Evolutionary conservation across 2,329 filamentous ascomycete genomes (phyloP).

Genomic region (Thelonectria discophora): DNA sequence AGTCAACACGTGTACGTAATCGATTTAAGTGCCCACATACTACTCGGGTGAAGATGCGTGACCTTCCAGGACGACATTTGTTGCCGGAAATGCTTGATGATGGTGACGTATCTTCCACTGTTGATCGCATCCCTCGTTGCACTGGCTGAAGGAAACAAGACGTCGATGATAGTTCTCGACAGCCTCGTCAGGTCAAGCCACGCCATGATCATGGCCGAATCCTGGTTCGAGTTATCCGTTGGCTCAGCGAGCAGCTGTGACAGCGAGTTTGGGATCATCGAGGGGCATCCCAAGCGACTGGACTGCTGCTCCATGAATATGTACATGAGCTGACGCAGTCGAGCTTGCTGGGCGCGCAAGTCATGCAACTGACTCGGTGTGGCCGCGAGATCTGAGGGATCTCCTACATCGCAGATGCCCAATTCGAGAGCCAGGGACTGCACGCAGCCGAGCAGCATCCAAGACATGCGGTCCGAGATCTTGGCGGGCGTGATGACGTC

Average conservation of each 20-base stretch:
- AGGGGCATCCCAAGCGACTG: conserved; percentile 23
- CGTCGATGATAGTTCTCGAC: conserved; percentile 22
- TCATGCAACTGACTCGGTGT: neutral
- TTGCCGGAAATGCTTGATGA: conserved; percentile 31
- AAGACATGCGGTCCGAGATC: conserved; percentile 62
- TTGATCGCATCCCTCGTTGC: conserved; percentile 11
- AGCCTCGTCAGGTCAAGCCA: conserved; percentile 28
- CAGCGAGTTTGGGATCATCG: conserved; percentile 22
- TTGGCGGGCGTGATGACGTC: conserved; percentile 64
- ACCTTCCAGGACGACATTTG: conserved; percentile 22
- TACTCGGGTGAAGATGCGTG: conserved; percentile 8
- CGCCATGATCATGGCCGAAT: conserved; percentile 12
- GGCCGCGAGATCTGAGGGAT: neutral
- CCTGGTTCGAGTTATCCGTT: neutral
- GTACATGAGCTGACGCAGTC: conserved; percentile 20
- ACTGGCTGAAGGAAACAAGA: conserved; percentile 54
- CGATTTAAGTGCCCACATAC: neutral
- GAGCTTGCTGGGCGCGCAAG: neutral
- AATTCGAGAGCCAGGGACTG: conserved; percentile 31
- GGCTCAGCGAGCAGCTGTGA: conserved; percentile 7
- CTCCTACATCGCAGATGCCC: conserved; percentile 21
- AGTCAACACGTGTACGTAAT: neutral
- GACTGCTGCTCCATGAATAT: conserved; percentile 31
- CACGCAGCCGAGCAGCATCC: neutral
- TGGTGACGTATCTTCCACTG: conserved; percentile 19